Evolutionary conservation across 2,329 filamentous ascomycete species (phyloP).

Genomic region (Aspergillus versicolor): DNA sequence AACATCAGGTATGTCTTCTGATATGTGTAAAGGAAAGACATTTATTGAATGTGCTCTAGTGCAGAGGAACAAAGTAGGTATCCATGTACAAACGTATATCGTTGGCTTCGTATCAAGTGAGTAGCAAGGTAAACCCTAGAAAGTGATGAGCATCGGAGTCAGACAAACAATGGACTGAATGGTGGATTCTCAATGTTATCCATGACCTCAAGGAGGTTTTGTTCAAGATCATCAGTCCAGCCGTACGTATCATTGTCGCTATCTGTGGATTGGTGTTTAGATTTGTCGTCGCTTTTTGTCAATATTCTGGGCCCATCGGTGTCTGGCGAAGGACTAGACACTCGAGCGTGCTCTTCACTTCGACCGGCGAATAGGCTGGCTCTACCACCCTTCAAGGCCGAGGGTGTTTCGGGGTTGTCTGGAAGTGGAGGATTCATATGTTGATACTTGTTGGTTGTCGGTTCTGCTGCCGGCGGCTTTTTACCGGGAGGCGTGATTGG

Average conservation of each 20-base stretch:
- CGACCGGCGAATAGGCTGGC: not conserved
- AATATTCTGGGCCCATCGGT: not conserved
- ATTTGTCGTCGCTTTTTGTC: not conserved
- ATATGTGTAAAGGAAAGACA: not conserved
- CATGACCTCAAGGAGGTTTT: not conserved
- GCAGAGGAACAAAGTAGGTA: not conserved
- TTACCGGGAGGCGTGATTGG: not conserved
- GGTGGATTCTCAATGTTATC: not conserved
- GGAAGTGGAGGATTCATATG: not conserved
- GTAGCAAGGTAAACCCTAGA: not conserved
- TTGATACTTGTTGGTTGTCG: not conserved
- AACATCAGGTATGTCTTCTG: not conserved
- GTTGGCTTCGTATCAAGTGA: not conserved
- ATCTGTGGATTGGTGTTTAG: not conserved
- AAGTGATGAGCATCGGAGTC: not conserved
- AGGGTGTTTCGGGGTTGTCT: not conserved
- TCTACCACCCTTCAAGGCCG: not conserved
- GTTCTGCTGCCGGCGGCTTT: too few species aligned
- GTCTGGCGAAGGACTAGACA: not conserved
- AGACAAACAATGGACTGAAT: not conserved
- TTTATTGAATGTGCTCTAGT: not conserved
- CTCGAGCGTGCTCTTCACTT: not conserved
- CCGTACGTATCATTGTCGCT: slow-evolving; percentile 9
- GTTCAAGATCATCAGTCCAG: slow-evolving; percentile 2
- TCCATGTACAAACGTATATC: not conserved